Evolutionary conservation across 2,329 filamentous ascomycete genomes (phyloP).

Genomic region (Neobulgaria alba): DNA sequence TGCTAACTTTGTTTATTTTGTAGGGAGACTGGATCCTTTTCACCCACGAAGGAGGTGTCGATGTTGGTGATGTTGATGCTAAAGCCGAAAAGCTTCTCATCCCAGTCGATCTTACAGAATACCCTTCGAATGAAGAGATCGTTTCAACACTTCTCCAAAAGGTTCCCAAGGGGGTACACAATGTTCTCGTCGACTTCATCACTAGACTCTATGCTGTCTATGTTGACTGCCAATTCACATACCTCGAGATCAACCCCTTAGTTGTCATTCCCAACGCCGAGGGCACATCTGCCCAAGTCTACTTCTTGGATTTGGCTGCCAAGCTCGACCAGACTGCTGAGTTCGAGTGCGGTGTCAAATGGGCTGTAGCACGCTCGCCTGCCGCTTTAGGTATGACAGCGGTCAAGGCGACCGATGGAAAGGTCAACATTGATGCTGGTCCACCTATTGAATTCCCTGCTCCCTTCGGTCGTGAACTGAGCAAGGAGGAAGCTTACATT

Average conservation of each 20-base stretch:
- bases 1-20: constrained; percentile 17
- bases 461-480: constrained; percentile 95
- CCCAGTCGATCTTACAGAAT: constrained; percentile 88
- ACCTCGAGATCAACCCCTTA: constrained; percentile 99
- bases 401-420: constrained; percentile 54
- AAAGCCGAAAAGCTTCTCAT: constrained; percentile 99
- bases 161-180: constrained; percentile 91
- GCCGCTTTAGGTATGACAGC: constrained; percentile 76
- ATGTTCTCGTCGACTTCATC: constrained; percentile 98
- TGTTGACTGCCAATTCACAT: constrained; percentile 99
- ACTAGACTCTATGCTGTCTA: constrained; percentile 96
- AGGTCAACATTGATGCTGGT: constrained; percentile 90
- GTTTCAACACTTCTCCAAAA: constrained; percentile 79
- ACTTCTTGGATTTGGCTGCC: constrained; percentile 97
- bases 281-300: constrained; percentile 83
- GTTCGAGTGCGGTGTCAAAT: constrained; percentile 98
- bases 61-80: constrained; percentile 96
- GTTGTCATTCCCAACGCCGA: constrained; percentile 94
- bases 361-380: constrained; percentile 90
- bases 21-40: constrained; percentile 99
- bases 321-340: constrained; percentile 99
- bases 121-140: constrained; percentile 93
- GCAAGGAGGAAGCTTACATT: constrained; percentile 99
- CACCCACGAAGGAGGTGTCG: constrained; percentile 98
- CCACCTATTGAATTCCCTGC: constrained; percentile 99